Evolutionary conservation across 148 eudicot species (phyloP).

Genomic region (Pouteria glomerata): DNA sequence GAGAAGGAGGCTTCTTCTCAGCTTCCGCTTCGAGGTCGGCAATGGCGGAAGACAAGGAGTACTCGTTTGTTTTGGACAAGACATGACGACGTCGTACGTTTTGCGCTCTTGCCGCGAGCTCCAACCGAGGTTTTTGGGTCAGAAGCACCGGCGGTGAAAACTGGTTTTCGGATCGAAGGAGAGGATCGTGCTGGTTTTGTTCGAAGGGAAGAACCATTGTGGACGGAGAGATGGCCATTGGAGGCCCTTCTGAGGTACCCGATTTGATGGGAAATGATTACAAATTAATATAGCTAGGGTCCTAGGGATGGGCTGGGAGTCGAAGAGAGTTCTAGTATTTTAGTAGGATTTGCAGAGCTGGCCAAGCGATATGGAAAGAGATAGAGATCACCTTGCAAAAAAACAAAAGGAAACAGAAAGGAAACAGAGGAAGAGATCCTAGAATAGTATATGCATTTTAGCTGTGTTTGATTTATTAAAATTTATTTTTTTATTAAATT

Average conservation of each 20-base stretch:
- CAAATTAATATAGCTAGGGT: background rate
- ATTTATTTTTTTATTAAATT: too few relatives aligned
- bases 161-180: background rate
- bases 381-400: too few relatives aligned
- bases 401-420: too few relatives aligned
- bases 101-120: background rate
- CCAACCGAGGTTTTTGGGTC: background rate
- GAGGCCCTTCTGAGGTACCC: background rate
- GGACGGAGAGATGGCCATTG: conserved; percentile 25
- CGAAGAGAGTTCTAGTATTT: background rate
- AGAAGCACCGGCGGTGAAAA: background rate
- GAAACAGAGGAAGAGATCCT: too few relatives aligned
- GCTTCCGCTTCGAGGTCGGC: background rate
- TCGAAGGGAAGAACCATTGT: background rate
- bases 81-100: background rate
- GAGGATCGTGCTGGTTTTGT: background rate
- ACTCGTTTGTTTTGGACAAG: conserved; percentile 5
- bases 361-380: too few relatives aligned
- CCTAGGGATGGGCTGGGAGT: background rate
- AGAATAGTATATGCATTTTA: too few relatives aligned
- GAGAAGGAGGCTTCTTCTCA: background rate
- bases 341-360: too few relatives aligned
- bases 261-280: background rate
- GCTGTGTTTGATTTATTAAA: too few relatives aligned
- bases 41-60: background rate